A percentile compares a stretch with the other conserved stretches of the same genome.
Conservation (phyloP, 257 asterid genomes). For the Galeopsis tetrahit region DNA sequence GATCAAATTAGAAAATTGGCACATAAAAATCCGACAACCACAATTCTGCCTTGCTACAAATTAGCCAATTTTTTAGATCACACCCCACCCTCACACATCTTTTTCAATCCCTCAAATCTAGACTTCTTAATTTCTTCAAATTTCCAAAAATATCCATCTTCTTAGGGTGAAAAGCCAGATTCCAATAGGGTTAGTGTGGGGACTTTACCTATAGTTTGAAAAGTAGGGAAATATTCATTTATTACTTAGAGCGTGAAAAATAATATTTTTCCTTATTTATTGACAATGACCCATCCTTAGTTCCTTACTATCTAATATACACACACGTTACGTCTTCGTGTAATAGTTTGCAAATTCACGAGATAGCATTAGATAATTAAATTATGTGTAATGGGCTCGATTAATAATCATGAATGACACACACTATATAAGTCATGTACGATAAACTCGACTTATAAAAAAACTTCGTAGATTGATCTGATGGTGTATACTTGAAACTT, state of each 20-base stretch:
- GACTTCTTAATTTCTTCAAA: conserved; percentile 36
- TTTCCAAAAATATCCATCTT: conserved; percentile 37
- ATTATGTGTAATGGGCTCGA: too few species aligned
- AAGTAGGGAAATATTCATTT: conserved; percentile 18
- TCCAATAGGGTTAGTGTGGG: conserved; percentile 41
- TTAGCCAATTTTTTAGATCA: conserved; percentile 32
- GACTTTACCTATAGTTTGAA: neutral
- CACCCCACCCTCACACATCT: conserved; percentile 34
- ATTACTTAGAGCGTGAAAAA: conserved; percentile 19
- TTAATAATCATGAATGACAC: too few species aligned
- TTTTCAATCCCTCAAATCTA: conserved; percentile 27
- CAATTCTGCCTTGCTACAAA: neutral
- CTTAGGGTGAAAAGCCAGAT: conserved; percentile 30
- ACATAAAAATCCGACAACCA: too few species aligned
- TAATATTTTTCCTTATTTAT: conserved; percentile 15
- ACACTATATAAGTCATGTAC: too few species aligned
- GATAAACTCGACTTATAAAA: neutral
- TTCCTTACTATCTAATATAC: neutral
- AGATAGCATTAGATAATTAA: too few species aligned
- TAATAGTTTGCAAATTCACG: too few species aligned
- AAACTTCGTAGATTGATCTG: too few species aligned
- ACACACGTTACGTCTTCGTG: too few species aligned
- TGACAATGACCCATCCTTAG: neutral
- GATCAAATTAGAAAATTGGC: too few species aligned
- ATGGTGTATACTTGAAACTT: too few species aligned